A percentile compares a stretch with the other conserved stretches of the same genome.
Conservation (phyloP, 176 grass and related monocot genomes). For the Raddia distichophylla region DNA sequence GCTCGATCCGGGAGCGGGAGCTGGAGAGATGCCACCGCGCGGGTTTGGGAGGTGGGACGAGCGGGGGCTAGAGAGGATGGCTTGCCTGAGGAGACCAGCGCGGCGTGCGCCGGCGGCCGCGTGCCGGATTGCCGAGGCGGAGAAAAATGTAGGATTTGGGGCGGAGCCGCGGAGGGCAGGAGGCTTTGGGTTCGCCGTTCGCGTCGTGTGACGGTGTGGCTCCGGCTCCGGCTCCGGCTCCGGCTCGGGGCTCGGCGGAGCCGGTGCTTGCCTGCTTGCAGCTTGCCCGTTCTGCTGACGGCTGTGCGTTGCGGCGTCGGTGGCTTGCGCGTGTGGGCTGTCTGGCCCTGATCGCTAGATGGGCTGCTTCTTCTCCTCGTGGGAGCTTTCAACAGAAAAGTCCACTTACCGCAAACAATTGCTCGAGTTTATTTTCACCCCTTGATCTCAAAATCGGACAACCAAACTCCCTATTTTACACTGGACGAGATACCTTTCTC, state of each 20-base stretch:
- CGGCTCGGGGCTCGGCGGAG: neutral
- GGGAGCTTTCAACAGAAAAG: too few species aligned
- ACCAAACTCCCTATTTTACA: too few species aligned
- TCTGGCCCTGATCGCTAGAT: too few species aligned
- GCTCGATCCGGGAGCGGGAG: too few species aligned
- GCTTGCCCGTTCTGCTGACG: too few species aligned
- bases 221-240: neutral
- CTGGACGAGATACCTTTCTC: too few species aligned
- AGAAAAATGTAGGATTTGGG: slow-evolving; percentile 13
- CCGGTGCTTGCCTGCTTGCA: neutral
- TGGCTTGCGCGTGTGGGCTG: too few species aligned
- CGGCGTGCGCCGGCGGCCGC: slow-evolving; percentile 36
- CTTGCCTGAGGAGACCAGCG: slow-evolving; percentile 35
- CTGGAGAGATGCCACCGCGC: neutral
- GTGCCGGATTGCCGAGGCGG: slow-evolving; percentile 18
- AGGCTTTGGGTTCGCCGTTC: slow-evolving; percentile 16
- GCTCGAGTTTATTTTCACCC: too few species aligned
- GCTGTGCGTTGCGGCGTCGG: too few species aligned
- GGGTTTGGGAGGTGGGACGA: neutral
- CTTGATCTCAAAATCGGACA: too few species aligned
- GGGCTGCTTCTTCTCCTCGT: too few species aligned
- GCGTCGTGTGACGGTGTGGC: slow-evolving; percentile 17
- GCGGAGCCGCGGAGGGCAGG: slow-evolving; percentile 24
- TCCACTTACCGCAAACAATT: too few species aligned
- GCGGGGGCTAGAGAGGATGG: neutral